Base-by-base conservation (phyloP, 352 stramenopile genomes). In the Phytophthora pisi region DNA sequence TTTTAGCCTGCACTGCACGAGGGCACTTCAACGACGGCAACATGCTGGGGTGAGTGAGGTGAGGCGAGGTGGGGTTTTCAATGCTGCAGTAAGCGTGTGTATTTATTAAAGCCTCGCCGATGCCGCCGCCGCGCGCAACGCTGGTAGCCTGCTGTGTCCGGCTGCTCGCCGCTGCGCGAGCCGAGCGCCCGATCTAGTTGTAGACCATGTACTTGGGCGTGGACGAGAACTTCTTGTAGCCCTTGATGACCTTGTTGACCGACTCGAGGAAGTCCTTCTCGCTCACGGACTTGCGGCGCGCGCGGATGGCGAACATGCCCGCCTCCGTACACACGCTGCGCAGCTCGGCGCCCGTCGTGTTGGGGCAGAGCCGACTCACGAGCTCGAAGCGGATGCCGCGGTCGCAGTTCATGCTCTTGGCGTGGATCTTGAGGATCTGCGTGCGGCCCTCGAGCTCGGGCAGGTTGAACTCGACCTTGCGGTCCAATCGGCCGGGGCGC, bases 191-290 rank as follows among this genome's bases (percentile, higher is more conserved):
- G 58, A 56, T 57, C 72, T 97, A 98, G 73, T 98, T 98, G 85
- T 98, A 98, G 55, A 99, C 95, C 93, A 99, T 98, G 89, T 99
- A 99, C 87, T 99, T 99, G 30, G 98, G 98, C 69, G 98, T 99
- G 38, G 97, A 98, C 68, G 91, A 98, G 89, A 99, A 99, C 90
- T 99, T 99, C 75, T 99, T 98, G 91, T 99, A 99, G 64, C 97
- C 97, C 88, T 99, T 99, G 77, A 99, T 99, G 61, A 99, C 98
- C 86, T 99, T 99, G 84, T 99, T 99, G 60, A 99, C 98, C 57
- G 96, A 98, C 66, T 99, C 97, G 61, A 99, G 88, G 82, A 99
- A 99, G 79, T 99, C 98, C 75, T 99, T 99, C 75, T 99, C 97
- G 65, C 89, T 99, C 57, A 99, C 97, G 45, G 81, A 97, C 89